Evolutionary conservation across 208 protist genomes (phyloP).

Genomic region (Leishmania amazonensis): DNA sequence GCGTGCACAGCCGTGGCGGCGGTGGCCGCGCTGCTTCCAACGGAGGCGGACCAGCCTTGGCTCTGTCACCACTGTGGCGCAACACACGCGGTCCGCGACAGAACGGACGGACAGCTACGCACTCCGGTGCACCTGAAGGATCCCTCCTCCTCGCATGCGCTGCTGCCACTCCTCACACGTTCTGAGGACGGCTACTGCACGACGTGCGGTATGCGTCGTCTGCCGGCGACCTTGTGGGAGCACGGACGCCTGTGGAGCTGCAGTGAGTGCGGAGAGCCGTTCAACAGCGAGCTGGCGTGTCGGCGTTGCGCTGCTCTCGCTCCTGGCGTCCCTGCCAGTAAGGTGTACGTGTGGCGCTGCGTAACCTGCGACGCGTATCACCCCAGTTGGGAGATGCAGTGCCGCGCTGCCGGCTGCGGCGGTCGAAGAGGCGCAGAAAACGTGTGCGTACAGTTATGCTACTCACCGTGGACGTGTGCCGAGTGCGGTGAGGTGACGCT

Average conservation of each 20-base stretch:
- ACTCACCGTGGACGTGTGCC: constrained; percentile 56
- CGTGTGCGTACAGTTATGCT: constrained; percentile 15
- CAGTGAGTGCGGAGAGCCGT: constrained; percentile 24
- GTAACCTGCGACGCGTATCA: constrained; percentile 31
- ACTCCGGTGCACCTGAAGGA: neutral
- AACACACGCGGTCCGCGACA: constrained; percentile 25
- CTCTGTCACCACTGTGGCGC: constrained; percentile 41
- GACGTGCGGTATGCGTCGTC: constrained; percentile 35
- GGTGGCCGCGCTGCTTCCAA: constrained; percentile 34
- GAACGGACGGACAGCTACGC: neutral
- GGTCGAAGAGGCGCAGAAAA: constrained; percentile 6
- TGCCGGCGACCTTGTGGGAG: constrained; percentile 42
- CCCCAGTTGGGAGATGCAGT: constrained; percentile 41
- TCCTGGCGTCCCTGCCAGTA: constrained; percentile 33
- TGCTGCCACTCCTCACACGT: neutral
- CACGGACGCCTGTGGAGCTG: constrained; percentile 48
- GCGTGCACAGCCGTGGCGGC: constrained; percentile 23
- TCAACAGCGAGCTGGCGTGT: constrained; percentile 42
- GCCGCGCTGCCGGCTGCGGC: constrained; percentile 45
- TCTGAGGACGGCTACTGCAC: constrained; percentile 26
- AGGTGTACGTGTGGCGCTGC: constrained; percentile 59
- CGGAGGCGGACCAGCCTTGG: constrained; percentile 45
- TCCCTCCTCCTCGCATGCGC: neutral
- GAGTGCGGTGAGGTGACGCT: constrained; percentile 47
- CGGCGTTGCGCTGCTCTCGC: constrained; percentile 40